These are phyloP conservation scores for Xerocomellus amylosporus DNA, from an alignment of 768 basidiomycete genomes.

Conservation along the genomic window DNA sequence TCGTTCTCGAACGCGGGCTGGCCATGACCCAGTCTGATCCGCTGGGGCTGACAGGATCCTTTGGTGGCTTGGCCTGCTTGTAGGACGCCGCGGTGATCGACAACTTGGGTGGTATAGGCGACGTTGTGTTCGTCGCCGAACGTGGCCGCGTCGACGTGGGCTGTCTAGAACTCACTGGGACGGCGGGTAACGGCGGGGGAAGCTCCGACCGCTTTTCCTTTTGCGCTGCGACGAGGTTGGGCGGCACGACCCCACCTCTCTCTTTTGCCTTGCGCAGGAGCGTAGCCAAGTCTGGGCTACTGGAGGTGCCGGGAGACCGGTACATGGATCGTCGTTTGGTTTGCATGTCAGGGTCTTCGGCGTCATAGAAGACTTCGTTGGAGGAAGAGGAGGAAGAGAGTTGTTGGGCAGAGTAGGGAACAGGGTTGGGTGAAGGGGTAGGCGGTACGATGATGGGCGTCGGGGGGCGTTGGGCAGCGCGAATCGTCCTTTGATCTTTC, in stretches of 20 bases:
- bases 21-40: constrained; percentile 49
- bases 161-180: constrained; percentile 22
- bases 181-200: constrained; percentile 45
- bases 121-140: constrained; percentile 41
- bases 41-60: constrained; percentile 33
- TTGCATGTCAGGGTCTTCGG: constrained; percentile 64
- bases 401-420: constrained; percentile 32
- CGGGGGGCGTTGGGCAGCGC: constrained; percentile 43
- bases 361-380: constrained; percentile 60
- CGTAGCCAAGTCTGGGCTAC: constrained; percentile 89
- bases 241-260: constrained; percentile 44
- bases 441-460: constrained; percentile 67
- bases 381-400: constrained; percentile 49
- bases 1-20: constrained; percentile 43
- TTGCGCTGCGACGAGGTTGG: constrained; percentile 29
- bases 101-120: constrained; percentile 31
- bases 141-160: constrained; percentile 34
- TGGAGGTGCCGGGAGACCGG: constrained; percentile 83
- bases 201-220: constrained; percentile 37
- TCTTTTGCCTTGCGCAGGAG: constrained; percentile 82
- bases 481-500: constrained; percentile 37
- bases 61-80: constrained; percentile 23
- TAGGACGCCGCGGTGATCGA: constrained; percentile 34
- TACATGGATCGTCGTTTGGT: constrained; percentile 83
- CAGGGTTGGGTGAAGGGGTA: constrained; percentile 53